phyloP scores from a whole-genome alignment of 2,329 filamentous ascomycete species.

The Fonsecaea nubica region DNA sequence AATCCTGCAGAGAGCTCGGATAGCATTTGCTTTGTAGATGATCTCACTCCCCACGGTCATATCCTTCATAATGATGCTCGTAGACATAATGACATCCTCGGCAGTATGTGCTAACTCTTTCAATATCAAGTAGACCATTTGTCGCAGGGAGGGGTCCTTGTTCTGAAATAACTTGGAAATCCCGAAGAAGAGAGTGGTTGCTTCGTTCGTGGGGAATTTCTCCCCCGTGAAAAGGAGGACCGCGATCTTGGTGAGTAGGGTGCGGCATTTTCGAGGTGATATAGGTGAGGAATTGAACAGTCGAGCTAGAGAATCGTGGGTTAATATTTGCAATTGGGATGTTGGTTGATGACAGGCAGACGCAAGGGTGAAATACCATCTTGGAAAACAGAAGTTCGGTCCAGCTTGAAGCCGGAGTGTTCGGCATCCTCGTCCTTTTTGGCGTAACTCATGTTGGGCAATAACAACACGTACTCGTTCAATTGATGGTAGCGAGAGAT shows the following conservation, averaged over 20 bases:
- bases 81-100: slow-evolving; percentile 99
- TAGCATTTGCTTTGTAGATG: slow-evolving; percentile 93
- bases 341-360: neutral
- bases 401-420: slow-evolving; percentile 91
- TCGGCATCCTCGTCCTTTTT: slow-evolving; percentile 99
- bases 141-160: slow-evolving; percentile 95
- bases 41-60: slow-evolving; percentile 93
- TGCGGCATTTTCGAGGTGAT: slow-evolving; percentile 95
- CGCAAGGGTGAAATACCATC: slow-evolving; percentile 71
- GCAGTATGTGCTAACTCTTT: slow-evolving; percentile 96
- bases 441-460: slow-evolving; percentile 80
- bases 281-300: slow-evolving; percentile 98
- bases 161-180: slow-evolving; percentile 99
- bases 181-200: slow-evolving; percentile 96
- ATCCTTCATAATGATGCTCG: slow-evolving; percentile 99
- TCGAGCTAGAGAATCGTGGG: slow-evolving; percentile 68
- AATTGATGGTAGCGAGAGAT: slow-evolving; percentile 19
- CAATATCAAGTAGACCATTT: slow-evolving; percentile 98
- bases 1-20: slow-evolving; percentile 91
- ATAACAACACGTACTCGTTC: slow-evolving; percentile 41
- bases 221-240: slow-evolving; percentile 96
- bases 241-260: slow-evolving; percentile 95
- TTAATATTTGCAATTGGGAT: slow-evolving; percentile 20
- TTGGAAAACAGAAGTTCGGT: slow-evolving; percentile 97
- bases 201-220: slow-evolving; percentile 95